Evolutionary conservation across 192 early-diverging fungal species (phyloP), one percentile per base, ranked within the genome.

Genomic region (Coemansia asiatica): DNA sequence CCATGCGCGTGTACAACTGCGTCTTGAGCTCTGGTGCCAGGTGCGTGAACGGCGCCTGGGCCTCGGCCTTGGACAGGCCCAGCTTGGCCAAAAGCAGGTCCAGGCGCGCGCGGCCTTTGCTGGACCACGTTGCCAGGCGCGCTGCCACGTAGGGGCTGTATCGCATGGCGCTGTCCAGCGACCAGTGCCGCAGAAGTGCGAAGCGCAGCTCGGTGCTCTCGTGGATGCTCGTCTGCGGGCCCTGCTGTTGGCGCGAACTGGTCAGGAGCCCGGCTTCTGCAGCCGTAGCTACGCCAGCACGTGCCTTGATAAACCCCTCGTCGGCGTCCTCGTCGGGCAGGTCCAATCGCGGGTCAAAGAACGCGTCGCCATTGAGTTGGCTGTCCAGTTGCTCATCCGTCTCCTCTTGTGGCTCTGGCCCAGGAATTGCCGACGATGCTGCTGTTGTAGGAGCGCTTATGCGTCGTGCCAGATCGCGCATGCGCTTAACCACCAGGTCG

Each of bases 171-270:
- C 90, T 91, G 63, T 90, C 88, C 4, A 98, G 79, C 47, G 87
- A 94, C 96, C 96, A 98, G 66, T 98, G 96, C 36, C 94, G 82
- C 22, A 94, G 85, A 67, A 98, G 81, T 83, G 92, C 85, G 36
- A 98, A 87, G 44, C 87, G 79, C 36, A 94, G 91, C 74, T 98
- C 96, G n/a, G 90, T 86, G 2, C 71, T 73, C 56, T 84, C 75
- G 54, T 15, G 8, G 9, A 81, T 73, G 6, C 36, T 68, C 28
- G 33, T 54, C 3, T 26, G 66, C 59, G 67, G 72, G n/a, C 35
- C 23, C 12, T 10, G 12, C 60, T 72, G 61, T 64, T 3, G 12
- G 8, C 26, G 26, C 18, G 55, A 70, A 56, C 75, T 76, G 13
- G 59, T 67, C 36, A 82, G 58, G 12, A 69, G 64, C 3, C 76